phyloP scores from a whole-genome alignment of 2,329 filamentous ascomycete genomes.

The Xylariaceae sp. region DNA sequence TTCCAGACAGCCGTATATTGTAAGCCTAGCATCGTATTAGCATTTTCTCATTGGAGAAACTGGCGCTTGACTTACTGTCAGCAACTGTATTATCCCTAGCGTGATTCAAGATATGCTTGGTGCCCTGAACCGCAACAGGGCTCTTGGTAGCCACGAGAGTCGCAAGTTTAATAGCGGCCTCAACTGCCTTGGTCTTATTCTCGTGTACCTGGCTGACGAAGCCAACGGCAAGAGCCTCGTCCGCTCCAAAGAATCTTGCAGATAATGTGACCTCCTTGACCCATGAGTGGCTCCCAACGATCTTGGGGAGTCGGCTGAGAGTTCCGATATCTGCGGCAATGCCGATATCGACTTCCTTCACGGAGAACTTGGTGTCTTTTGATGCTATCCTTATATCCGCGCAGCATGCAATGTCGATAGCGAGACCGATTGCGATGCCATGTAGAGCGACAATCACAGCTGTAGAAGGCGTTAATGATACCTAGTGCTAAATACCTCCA shows the following conservation, averaged over 20 bases:
- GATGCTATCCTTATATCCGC: slow-evolving; percentile 68
- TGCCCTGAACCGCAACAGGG: slow-evolving; percentile 54
- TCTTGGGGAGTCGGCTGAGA: slow-evolving; percentile 67
- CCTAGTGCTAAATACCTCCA: background rate
- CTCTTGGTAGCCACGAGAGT: slow-evolving; percentile 71
- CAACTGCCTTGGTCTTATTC: slow-evolving; percentile 32
- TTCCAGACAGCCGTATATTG: slow-evolving; percentile 89
- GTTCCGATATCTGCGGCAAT: slow-evolving; percentile 77
- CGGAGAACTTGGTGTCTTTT: slow-evolving; percentile 57
- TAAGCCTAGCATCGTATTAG: slow-evolving; percentile 48
- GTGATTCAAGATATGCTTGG: slow-evolving; percentile 30
- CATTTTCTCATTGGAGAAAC: slow-evolving; percentile 2
- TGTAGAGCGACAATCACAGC: slow-evolving; percentile 81
- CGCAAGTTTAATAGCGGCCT: slow-evolving; percentile 25
- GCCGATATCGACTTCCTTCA: slow-evolving; percentile 82
- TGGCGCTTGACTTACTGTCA: slow-evolving; percentile 56
- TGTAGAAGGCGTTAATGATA: slow-evolving; percentile 28
- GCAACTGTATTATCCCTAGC: slow-evolving; percentile 72
- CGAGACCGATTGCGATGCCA: slow-evolving; percentile 72
- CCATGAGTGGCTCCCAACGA: slow-evolving; percentile 68
- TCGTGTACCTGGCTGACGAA: slow-evolving; percentile 64
- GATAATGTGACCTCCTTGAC: slow-evolving; percentile 74
- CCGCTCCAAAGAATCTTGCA: slow-evolving; percentile 63
- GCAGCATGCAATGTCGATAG: slow-evolving; percentile 68
- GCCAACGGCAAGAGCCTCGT: slow-evolving; percentile 66